These are phyloP conservation scores for Leccinellum rugosiceps DNA, from an alignment of 768 basidiomycete species.

Conservation along the genomic window DNA sequence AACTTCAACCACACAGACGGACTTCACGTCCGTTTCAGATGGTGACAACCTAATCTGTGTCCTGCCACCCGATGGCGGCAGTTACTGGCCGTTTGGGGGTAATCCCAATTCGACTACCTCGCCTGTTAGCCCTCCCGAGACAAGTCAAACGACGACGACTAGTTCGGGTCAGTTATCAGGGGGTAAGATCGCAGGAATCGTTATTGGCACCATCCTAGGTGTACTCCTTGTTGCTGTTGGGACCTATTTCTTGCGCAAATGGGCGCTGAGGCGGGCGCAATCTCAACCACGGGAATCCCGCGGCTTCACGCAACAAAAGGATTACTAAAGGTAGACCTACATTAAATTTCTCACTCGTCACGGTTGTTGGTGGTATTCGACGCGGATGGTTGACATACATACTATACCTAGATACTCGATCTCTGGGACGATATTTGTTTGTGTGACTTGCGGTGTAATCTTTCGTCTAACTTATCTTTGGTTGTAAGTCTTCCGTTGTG, in stretches of 20 bases:
- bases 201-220: conserved; percentile 49
- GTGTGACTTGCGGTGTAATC: background rate
- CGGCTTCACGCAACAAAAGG: conserved; percentile 18
- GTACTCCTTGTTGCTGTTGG: conserved; percentile 39
- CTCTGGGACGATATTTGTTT: background rate
- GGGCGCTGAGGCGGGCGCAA: conserved; percentile 39
- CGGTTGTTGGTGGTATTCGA: background rate
- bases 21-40: conserved; percentile 50
- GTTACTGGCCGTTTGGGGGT: conserved; percentile 69
- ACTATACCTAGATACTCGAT: background rate
- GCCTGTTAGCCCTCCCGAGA: conserved; percentile 13
- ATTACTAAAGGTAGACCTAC: background rate
- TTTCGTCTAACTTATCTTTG: background rate
- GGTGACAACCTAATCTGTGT: conserved; percentile 65
- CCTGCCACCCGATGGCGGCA: conserved; percentile 60
- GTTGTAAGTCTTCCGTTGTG: background rate
- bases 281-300: conserved; percentile 13
- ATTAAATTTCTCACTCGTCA: background rate
- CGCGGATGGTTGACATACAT: background rate
- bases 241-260: conserved; percentile 48
- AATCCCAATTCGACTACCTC: conserved; percentile 38
- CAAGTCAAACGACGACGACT: conserved; percentile 8
- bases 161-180: conserved; percentile 27
- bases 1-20: conserved; percentile 44
- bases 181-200: conserved; percentile 40